A percentile compares a stretch with the other conserved stretches of the same genome.
Evolutionary conservation across 179 eudicot species (phyloP).

Genomic region (Silene coronaria): DNA sequence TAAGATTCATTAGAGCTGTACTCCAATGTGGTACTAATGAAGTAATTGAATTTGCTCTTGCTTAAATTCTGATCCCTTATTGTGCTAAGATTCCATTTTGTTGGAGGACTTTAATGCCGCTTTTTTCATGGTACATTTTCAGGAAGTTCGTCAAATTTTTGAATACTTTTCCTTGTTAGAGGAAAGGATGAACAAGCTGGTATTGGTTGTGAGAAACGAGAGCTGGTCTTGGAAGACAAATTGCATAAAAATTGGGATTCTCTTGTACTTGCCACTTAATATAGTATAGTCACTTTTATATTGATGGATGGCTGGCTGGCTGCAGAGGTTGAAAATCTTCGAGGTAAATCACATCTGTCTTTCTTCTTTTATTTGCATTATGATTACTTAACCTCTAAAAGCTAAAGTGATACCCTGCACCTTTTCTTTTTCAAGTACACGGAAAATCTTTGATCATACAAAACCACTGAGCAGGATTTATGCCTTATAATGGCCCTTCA

Average conservation of each 20-base stretch:
- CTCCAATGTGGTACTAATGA: not conserved
- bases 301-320: slow-evolving; percentile 23
- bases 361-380: slow-evolving; percentile 16
- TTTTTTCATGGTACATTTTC: not conserved
- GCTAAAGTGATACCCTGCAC: slow-evolving; percentile 6
- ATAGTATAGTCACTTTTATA: slow-evolving; percentile 14
- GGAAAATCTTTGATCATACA: slow-evolving; percentile 6
- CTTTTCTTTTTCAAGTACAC: slow-evolving; percentile 1
- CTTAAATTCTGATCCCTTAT: slow-evolving; percentile 1
- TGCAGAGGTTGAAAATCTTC: slow-evolving; percentile 14
- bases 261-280: slow-evolving; percentile 18
- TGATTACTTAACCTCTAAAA: slow-evolving; percentile 20
- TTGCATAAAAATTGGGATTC: slow-evolving; percentile 13
- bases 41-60: not conserved
- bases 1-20: not conserved
- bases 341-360: slow-evolving; percentile 19
- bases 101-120: not conserved
- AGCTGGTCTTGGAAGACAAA: slow-evolving; percentile 15
- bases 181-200: not conserved
- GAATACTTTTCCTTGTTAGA: not conserved
- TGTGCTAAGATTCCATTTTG: not conserved
- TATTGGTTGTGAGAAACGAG: slow-evolving; percentile 11
- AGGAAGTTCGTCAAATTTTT: slow-evolving; percentile 5
- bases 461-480: slow-evolving; percentile 13
- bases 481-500: slow-evolving; percentile 4